Evolutionary conservation across 1,139 yeast species (phyloP), one percentile per base, ranked within the genome.

Genomic region (Taiozyma sp.): DNA sequence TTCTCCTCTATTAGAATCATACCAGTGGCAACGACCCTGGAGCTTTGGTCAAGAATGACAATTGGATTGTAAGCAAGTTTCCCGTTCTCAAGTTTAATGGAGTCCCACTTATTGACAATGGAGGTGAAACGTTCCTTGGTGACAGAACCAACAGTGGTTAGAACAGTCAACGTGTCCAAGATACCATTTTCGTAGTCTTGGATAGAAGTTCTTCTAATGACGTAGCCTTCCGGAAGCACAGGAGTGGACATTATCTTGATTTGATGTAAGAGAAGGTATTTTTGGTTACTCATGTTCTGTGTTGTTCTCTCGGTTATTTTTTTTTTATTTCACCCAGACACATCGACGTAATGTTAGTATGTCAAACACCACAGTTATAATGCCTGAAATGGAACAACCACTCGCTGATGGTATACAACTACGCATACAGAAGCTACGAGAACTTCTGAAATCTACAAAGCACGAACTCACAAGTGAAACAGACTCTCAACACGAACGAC

Each of bases 71-170:
- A 85, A 8, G 73, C 70, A 10, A 69, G 69, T 0, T 74, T 65
- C 39, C 70, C 64, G 37, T 50, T 56, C 41, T 43, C 40, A 8
- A 67, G 45, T 19, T 55, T 58, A n/a, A 58, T 46, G 0, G 72
- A 54, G 29, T 70, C 61, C 89, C 89, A 83, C 52, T 75, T 72
- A 8, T 66, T 63, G 29, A 80, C 62, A 16, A 79, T 65, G 2
- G 68, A 67, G 2, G 65, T 62, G 62, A 82, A 85, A 48, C 72
- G 64, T 8, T 63, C 64, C 32, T 62, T 54, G 2, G 78, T 61
- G 34, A 85, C 70, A 1, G 77, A 73, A 0, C 91, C 95, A 3
- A 85, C 90, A 0, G 81, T 75, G 9, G 93, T 85, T 55, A 86
- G 70, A 6, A 75, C 81, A 34, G 69, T 65, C 46, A 85, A 69